Evolutionary conservation across 2,329 filamentous ascomycete genomes (phyloP), one percentile per base, ranked within the genome.

Genomic region (Hypoxylon sp.): DNA sequence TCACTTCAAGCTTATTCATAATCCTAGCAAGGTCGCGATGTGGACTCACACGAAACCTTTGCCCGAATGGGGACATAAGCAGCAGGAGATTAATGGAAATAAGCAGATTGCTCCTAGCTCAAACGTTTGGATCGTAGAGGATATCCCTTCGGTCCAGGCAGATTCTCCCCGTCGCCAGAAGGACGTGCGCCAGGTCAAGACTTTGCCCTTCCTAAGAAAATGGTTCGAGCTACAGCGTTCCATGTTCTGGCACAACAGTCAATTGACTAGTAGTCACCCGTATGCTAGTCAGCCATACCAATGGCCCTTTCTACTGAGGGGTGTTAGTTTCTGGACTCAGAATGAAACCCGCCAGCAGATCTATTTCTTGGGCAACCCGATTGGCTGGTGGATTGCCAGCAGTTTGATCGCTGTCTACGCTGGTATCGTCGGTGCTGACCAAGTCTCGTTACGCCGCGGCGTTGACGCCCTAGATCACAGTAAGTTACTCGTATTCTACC

Each of bases 221-320:
- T 99, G 93, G 81, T 84, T 97, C 60, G 94, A 99, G 78, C 82
- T 99, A 51, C 94, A 99, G 75, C 86, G 93, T 38, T 91, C 92
- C 65, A 99, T 99, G 92, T 99, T 99, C 82, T 93, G 89, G 82
- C 94, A 99, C 80, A 99, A 99, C 82, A 97, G 92, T 73, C 93
- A 95, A 66, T 78, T 99, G 69, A 99, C 94, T 32, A 95, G 91
- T 76, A 96, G 90, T 69, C 94, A 99, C 72, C 94, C 94, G 1
- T 99, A 99, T 71, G 84, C 94, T 30, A 96, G 91, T 65, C 88
- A 92, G 70, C 94, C 94, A 5, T 94, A 95, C 76, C 90, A 96
- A 68, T 99, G 94, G 94, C 94, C 94, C 1, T 97, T 99, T 83
- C 81, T 99, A 69, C 84, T 99, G 49, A 88, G 94, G 20, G 94